Conservation (phyloP, 768 basidiomycete genomes). For the Kwoniella newhampshirensis region DNA sequence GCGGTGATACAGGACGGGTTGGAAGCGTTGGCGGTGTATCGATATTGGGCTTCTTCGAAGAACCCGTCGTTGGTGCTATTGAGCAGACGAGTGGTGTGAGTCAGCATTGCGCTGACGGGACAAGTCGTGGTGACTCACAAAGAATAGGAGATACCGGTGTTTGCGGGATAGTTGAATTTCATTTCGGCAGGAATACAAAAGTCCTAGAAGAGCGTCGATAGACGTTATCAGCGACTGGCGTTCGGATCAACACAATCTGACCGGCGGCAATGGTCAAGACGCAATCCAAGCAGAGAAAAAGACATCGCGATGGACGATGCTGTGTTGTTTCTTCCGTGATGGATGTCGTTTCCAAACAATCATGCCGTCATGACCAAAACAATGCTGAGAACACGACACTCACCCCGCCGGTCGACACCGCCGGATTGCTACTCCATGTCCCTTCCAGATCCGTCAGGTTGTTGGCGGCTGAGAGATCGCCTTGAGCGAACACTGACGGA, state of each 20-base stretch:
- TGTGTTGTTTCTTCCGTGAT: not conserved
- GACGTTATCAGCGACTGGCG: conserved; percentile 3
- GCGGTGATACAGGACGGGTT: conserved; percentile 86
- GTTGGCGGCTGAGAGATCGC: conserved; percentile 48
- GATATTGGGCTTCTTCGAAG: conserved; percentile 89
- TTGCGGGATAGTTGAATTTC: conserved; percentile 78
- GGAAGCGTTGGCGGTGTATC: conserved; percentile 80
- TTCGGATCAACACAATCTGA: no score
- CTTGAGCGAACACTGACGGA: conserved; percentile 23
- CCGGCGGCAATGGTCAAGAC: no score
- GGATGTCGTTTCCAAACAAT: not conserved
- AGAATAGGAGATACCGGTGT: conserved; percentile 81
- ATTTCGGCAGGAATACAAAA: conserved; percentile 82
- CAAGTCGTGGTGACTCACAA: conserved; percentile 64
- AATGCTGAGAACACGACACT: conserved; percentile 54
- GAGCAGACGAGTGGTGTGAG: not conserved
- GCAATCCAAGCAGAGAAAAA: no score
- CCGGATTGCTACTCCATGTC: conserved; percentile 77
- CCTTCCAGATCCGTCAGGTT: conserved; percentile 73
- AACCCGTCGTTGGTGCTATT: conserved; percentile 69
- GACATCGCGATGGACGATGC: not conserved
- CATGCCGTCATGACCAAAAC: not conserved
- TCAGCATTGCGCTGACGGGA: conserved; percentile 4
- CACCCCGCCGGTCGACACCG: conserved; percentile 78
- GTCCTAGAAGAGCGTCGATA: conserved; percentile 56